Evolutionary conservation across 2,329 filamentous ascomycete genomes (phyloP), one percentile per base, ranked within the genome.

Genomic region (Lasiodiplodia citricola): DNA sequence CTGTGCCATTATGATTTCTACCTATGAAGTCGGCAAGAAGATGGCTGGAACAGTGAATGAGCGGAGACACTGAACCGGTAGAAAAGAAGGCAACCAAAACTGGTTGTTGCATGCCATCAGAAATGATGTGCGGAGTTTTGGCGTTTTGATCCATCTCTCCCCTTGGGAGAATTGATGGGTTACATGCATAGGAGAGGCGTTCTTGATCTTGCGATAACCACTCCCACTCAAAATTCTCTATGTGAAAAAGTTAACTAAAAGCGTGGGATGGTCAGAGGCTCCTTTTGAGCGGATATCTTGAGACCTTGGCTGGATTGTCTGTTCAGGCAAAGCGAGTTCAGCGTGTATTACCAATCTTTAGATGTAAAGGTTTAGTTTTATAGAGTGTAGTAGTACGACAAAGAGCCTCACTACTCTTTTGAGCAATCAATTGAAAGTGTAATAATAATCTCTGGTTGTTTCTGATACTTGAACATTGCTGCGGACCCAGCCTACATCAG

Each of bases 1-100:
- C 0, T 99, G 96, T 80, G 96, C 96, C 35, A 98, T 99, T 78
- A 99, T 99, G 96, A 98, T 99, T 77, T 96, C 93, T 78, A 97
- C 91, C 77, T 99, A 98, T 79, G 96, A 99, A 80, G 88, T 98
- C 47, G 94, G 96, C 63, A 99, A 99, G 85, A 91, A 92, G 79
- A 90, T 92, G 78, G 96, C 96, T 41, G 86, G 89, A 66, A 86
- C 87, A 13, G 88, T 93, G 62, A 97, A 98, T 72, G 86, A 89
- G 73, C 83, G 82, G 28, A 65, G 55, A 21, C 60, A 57, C n/a
- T 68, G 66, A 68, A 4, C 28, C 16, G 13, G 13, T 31, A 21
- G 18, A 50, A 23, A n/a, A n/a, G 11, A 8, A 35, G 31, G 31
- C 8, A 8, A 11, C 8, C 8, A 16, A 13, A 16, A 2, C 16